Evolutionary conservation across 495 filamentous ascomycete genomes (phyloP).

Genomic region (Aspergillus hancockii): DNA sequence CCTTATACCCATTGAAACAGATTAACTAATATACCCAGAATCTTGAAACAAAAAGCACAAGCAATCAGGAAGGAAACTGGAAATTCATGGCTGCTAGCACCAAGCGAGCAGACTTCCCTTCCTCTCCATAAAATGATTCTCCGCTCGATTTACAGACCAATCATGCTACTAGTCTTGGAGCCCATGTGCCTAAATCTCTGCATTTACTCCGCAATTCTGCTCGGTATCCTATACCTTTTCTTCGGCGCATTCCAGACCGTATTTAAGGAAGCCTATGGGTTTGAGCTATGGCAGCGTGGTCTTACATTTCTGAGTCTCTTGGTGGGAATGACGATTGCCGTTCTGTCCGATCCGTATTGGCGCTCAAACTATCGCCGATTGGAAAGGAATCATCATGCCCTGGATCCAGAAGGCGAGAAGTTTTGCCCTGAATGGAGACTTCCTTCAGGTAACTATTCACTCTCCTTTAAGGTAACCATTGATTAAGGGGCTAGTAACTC

Average conservation of each 20-base stretch:
- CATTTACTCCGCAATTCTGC: slow-evolving; percentile 77
- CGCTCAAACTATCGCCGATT: slow-evolving; percentile 64
- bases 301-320: slow-evolving; percentile 80
- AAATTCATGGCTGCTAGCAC: slow-evolving; percentile 72
- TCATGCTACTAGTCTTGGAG: slow-evolving; percentile 79
- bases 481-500: neutral
- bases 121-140: slow-evolving; percentile 72
- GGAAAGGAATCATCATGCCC: slow-evolving; percentile 54
- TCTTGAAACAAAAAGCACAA: slow-evolving; percentile 74
- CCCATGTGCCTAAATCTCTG: slow-evolving; percentile 87
- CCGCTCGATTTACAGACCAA: slow-evolving; percentile 72
- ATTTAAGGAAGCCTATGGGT: slow-evolving; percentile 73
- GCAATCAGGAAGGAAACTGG: slow-evolving; percentile 73
- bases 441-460: slow-evolving; percentile 52
- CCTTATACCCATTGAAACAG: neutral
- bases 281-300: slow-evolving; percentile 80
- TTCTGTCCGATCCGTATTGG: slow-evolving; percentile 76
- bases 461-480: neutral
- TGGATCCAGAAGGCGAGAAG: slow-evolving; percentile 55
- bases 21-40: slow-evolving; percentile 43
- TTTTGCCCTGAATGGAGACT: slow-evolving; percentile 85
- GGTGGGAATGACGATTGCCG: slow-evolving; percentile 73
- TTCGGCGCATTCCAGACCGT: slow-evolving; percentile 91
- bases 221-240: slow-evolving; percentile 92
- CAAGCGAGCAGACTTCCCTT: slow-evolving; percentile 72